phyloP scores from a whole-genome alignment of 1,284 basidiomycete genomes.

The Ganoderma sinense region DNA sequence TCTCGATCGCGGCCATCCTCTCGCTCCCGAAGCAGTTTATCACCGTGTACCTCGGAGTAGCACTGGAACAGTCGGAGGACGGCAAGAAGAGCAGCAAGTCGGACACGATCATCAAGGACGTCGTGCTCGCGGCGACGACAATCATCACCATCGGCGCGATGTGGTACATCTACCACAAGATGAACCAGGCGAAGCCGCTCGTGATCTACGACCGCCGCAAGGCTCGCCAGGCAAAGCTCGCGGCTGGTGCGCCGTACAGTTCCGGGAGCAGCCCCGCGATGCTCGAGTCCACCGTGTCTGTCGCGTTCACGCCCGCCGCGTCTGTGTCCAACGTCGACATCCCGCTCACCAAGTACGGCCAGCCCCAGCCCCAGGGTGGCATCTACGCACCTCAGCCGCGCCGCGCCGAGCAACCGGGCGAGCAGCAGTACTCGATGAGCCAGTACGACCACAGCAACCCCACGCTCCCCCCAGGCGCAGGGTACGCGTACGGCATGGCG shows the following conservation, averaged over 20 bases:
- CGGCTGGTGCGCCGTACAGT: slow-evolving; percentile 41
- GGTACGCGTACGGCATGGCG: slow-evolving; percentile 22
- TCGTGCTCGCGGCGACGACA: slow-evolving; percentile 68
- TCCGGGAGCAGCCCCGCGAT: slow-evolving; percentile 29
- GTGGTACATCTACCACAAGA: slow-evolving; percentile 84
- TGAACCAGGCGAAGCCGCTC: slow-evolving; percentile 77
- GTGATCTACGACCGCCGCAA: slow-evolving; percentile 77
- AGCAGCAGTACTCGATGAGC: slow-evolving; percentile 22
- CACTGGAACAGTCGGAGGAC: slow-evolving; percentile 47
- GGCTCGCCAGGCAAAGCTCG: slow-evolving; percentile 51
- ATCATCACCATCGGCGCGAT: slow-evolving; percentile 81
- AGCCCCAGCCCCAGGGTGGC: slow-evolving; percentile 28
- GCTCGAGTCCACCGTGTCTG: slow-evolving; percentile 38
- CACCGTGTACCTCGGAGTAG: slow-evolving; percentile 78
- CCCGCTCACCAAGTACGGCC: slow-evolving; percentile 44
- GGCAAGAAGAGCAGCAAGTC: slow-evolving; percentile 47
- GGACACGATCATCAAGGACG: slow-evolving; percentile 68
- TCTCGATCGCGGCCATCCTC: slow-evolving; percentile 74
- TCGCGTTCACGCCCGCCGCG: slow-evolving; percentile 44
- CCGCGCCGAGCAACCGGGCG: slow-evolving; percentile 29
- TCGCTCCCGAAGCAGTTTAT: slow-evolving; percentile 83
- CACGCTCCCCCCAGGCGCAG: slow-evolving; percentile 26
- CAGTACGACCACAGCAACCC: slow-evolving; percentile 7
- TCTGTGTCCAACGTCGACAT: slow-evolving; percentile 49
- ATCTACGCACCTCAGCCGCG: slow-evolving; percentile 46